Evolutionary conservation across 805 yeast genomes (phyloP), one percentile per base, ranked within the genome.

Genomic region (Schwanniomyces sp.): DNA sequence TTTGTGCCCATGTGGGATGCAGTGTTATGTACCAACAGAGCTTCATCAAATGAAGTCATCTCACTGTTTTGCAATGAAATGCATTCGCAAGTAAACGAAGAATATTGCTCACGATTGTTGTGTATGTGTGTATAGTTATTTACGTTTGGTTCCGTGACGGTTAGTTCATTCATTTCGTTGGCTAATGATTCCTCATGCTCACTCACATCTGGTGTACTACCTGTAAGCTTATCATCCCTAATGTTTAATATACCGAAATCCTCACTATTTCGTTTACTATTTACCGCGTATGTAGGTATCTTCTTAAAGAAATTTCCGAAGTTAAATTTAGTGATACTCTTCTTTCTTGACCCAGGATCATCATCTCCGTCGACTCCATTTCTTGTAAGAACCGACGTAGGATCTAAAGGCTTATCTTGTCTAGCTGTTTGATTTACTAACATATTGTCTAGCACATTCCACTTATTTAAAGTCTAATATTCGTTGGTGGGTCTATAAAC

Each of bases 61-160:
- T 69, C 75, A 49, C 70, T 64, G 52, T 66, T 66, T 52, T 57
- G 72, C 40, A 70, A 59, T 17, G 72, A 66, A 25, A 70, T 62
- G 44, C 74, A 69, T 44, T 70, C 74, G 16, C 72, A 53, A 26
- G 64, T 63, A 59, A 64, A 67, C 5, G 67, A 57, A 21, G 61
- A 56, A 56, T 64, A 66, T 30, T 40, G 34, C 3, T 40, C 48
- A 7, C 34, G 40, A 24, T 40, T 34, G 16, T 40, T 40, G 11
- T 34, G 29, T 27, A 40, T 12, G 24, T 44, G 42, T 12, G 43
- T 44, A n/a, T 44, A 44, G 17, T 44, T 40, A 30, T 25, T 21
- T 21, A 18, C 12, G 12, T 30, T 17, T 11, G 25, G 43, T 29
- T 28, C 43, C 16, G 25, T 29, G 14, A 26, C 36, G 36, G 10